phyloP scores from a whole-genome alignment of 768 basidiomycete genomes.

The Termitomyces sp. region DNA sequence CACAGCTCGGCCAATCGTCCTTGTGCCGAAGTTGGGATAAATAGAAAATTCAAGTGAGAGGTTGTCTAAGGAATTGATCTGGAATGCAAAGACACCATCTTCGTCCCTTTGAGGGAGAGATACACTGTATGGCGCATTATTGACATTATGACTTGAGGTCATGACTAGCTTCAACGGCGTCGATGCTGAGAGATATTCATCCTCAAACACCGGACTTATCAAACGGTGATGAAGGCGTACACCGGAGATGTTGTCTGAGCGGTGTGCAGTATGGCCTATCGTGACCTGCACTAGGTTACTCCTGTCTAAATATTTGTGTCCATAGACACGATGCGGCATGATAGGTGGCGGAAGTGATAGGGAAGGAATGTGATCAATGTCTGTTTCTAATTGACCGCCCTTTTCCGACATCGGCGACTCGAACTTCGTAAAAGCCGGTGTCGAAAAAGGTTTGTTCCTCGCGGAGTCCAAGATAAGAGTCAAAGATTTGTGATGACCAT shows the following conservation, averaged over 20 bases:
- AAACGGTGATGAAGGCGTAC: conserved; percentile 73
- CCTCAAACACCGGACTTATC: conserved; percentile 61
- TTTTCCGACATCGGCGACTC: conserved; percentile 36
- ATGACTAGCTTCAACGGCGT: conserved; percentile 93
- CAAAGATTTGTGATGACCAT: conserved; percentile 74
- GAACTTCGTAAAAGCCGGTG: conserved; percentile 18
- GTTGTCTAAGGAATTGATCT: conserved; percentile 65
- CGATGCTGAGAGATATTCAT: conserved; percentile 62
- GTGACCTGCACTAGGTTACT: conserved; percentile 82
- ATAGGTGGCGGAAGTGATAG: conserved; percentile 96
- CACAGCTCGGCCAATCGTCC: conserved; percentile 90
- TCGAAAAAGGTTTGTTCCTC: conserved; percentile 21
- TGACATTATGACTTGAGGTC: conserved; percentile 79
- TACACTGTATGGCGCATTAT: conserved; percentile 86
- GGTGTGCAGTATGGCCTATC: conserved; percentile 60
- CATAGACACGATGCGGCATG: conserved; percentile 96
- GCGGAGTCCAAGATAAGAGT: conserved; percentile 48
- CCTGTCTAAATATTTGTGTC: conserved; percentile 91
- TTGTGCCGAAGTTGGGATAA: conserved; percentile 96
- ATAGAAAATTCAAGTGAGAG: conserved; percentile 89
- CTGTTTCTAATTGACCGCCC: conserved; percentile 42
- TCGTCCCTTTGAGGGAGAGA: conserved; percentile 75
- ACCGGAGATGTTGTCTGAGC: conserved; percentile 28
- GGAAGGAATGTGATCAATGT: conserved; percentile 89
- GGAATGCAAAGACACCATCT: conserved; percentile 78